phyloP scores from a whole-genome alignment of 108 stramenopile genomes.

The Chaetoceros muelleri region DNA sequence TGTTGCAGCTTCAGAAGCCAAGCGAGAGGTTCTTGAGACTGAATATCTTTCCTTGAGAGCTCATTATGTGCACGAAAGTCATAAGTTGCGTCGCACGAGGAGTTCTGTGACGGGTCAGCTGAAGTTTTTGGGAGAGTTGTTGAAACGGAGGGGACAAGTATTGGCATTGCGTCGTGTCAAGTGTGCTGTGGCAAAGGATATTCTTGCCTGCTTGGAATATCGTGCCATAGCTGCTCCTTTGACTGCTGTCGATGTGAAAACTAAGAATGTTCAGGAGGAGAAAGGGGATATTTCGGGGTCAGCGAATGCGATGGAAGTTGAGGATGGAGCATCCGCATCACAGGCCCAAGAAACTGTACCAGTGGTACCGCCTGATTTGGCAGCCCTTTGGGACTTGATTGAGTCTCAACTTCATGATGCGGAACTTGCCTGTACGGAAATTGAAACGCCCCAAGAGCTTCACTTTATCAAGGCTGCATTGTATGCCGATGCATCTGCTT shows the following conservation, averaged over 20 bases:
- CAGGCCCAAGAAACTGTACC: neutral
- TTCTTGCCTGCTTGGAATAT: constrained; percentile 34
- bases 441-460: constrained; percentile 24
- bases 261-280: neutral
- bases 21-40: constrained; percentile 64
- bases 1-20: constrained; percentile 58
- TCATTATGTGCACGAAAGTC: constrained; percentile 62
- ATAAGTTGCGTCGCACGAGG: constrained; percentile 36
- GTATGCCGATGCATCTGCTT: neutral
- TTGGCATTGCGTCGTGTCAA: constrained; percentile 57
- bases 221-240: constrained; percentile 16
- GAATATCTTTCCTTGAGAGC: constrained; percentile 70
- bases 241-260: constrained; percentile 2
- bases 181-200: constrained; percentile 57
- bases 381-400: constrained; percentile 45
- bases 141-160: constrained; percentile 34
- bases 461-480: constrained; percentile 13
- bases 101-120: constrained; percentile 30
- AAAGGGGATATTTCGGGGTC: constrained; percentile 3
- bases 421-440: constrained; percentile 27
- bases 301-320: neutral
- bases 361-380: constrained; percentile 14
- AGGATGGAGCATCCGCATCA: neutral
- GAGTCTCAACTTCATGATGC: constrained; percentile 29
- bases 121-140: constrained; percentile 34